Conservation (phyloP, 78 protist species). For the Dictyostelium brefeldianum region DNA sequence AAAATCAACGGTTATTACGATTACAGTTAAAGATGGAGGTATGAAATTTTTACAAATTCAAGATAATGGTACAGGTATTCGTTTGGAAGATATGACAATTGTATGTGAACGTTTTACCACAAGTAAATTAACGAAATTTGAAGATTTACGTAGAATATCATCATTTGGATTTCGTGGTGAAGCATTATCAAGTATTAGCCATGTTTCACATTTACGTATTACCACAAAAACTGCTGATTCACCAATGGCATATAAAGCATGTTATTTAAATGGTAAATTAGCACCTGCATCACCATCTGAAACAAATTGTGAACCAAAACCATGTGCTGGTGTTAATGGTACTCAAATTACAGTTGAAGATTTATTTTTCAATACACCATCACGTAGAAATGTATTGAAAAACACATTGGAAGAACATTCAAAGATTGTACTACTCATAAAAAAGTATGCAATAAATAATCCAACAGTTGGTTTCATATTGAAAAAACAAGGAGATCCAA, state of each 20-base stretch:
- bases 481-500: constrained; percentile 84
- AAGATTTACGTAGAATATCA: constrained; percentile 88
- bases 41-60: constrained; percentile 90
- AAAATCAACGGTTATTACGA: constrained; percentile 88
- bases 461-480: constrained; percentile 75
- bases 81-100: constrained; percentile 91
- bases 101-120: constrained; percentile 97
- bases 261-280: constrained; percentile 59
- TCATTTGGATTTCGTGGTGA: constrained; percentile 97
- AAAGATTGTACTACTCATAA: constrained; percentile 84
- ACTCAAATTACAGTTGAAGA: constrained; percentile 92
- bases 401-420: constrained; percentile 91
- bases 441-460: constrained; percentile 90
- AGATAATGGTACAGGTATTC: constrained; percentile 97
- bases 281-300: constrained; percentile 4
- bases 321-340: constrained; percentile 94
- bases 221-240: constrained; percentile 86
- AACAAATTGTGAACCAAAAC: constrained; percentile 69
- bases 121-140: constrained; percentile 90
- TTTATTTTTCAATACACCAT: constrained; percentile 94
- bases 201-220: constrained; percentile 94
- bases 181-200: constrained; percentile 98
- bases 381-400: constrained; percentile 87
- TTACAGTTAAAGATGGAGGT: constrained; percentile 93
- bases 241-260: constrained; percentile 81